phyloP scores from a whole-genome alignment of 306 rosid genomes.

The Gastrolobium villosum region DNA sequence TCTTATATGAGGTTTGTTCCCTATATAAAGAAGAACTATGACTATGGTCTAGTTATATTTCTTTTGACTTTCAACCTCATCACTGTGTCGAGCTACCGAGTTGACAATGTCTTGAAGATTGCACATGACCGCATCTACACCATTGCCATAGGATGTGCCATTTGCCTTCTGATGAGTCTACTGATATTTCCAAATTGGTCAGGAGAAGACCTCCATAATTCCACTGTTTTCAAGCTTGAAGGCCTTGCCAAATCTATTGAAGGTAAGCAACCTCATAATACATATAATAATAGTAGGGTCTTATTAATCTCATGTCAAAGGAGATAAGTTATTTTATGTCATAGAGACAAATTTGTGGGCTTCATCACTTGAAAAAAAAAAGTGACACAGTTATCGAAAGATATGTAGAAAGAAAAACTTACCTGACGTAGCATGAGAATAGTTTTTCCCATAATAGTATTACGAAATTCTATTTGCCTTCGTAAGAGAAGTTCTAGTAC shows the following conservation, averaged over 20 bases:
- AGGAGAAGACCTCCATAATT: slow-evolving; percentile 86
- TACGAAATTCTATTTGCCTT: slow-evolving; percentile 18
- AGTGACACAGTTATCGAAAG: no score
- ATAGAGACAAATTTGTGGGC: no score
- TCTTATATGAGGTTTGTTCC: slow-evolving; percentile 94
- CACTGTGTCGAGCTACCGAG: slow-evolving; percentile 82
- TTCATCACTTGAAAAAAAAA: no score
- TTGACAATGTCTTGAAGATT: slow-evolving; percentile 69
- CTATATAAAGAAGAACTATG: slow-evolving; percentile 88
- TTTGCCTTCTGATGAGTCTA: slow-evolving; percentile 89
- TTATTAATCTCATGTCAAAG: no score
- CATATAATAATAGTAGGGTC: background rate
- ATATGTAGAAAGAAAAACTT: no score
- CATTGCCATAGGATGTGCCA: slow-evolving; percentile 84
- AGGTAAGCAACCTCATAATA: slow-evolving; percentile 58
- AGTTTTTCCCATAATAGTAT: no score
- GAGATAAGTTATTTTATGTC: no score
- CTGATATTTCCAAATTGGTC: slow-evolving; percentile 93
- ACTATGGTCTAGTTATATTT: slow-evolving; percentile 90
- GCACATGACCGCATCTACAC: slow-evolving; percentile 83
- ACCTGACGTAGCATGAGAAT: no score
- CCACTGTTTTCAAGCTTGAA: slow-evolving; percentile 83
- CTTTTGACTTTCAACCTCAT: slow-evolving; percentile 89
- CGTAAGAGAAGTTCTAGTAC: background rate
- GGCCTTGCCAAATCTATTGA: slow-evolving; percentile 90